A percentile compares a stretch with the other conserved stretches of the same genome.
Conservation (phyloP, 2,329 filamentous ascomycete genomes). For the Gaeumannomyces tritici region DNA sequence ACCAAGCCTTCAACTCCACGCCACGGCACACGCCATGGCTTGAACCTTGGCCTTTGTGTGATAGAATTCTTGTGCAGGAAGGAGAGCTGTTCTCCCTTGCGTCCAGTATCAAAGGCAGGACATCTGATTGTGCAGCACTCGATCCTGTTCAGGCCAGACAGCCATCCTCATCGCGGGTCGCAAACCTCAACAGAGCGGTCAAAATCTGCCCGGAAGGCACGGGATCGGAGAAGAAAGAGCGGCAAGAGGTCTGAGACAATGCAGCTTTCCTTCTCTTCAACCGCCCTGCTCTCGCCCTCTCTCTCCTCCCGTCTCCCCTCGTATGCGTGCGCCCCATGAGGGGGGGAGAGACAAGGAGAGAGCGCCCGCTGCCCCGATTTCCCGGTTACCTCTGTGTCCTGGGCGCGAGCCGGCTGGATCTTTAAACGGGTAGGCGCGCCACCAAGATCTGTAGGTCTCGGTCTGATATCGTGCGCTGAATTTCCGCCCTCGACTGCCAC, state of each 20-base stretch:
- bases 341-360: background rate
- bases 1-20: background rate
- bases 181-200: no score
- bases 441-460: background rate
- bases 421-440: background rate
- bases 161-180: no score
- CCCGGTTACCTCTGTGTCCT: background rate
- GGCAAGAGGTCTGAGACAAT: background rate
- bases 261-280: background rate
- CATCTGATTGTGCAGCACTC: no score
- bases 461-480: background rate
- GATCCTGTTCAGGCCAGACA: no score
- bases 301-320: no score
- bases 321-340: no score
- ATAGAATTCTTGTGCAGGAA: no score
- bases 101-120: no score
- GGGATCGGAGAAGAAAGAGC: no score
- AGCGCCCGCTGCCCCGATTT: background rate
- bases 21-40: background rate
- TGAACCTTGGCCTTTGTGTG: background rate
- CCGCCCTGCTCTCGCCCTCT: no score
- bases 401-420: background rate
- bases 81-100: no score
- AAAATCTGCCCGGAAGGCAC: no score
- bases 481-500: background rate